Conservation (phyloP, 2,329 filamentous ascomycete genomes). For the Beauveria rudraprayagi region DNA sequence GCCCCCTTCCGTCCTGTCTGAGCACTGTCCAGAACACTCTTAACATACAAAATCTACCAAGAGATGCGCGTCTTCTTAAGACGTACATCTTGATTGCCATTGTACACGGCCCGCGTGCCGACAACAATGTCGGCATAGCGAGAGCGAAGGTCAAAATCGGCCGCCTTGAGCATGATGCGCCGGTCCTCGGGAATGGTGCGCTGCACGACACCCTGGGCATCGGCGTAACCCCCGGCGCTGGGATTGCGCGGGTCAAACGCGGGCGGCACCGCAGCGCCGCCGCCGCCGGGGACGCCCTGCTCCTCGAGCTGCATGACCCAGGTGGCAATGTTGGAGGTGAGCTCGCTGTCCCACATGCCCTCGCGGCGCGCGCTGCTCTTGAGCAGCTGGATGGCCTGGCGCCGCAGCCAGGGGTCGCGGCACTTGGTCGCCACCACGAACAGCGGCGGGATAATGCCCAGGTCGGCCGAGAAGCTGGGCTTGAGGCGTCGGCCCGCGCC, state of each 20-base stretch:
- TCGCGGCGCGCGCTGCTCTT: slow-evolving; percentile 53
- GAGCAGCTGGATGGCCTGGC: slow-evolving; percentile 54
- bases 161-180: slow-evolving; percentile 47
- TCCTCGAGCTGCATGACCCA: slow-evolving; percentile 52
- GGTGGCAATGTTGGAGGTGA: slow-evolving; percentile 45
- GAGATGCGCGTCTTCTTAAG: slow-evolving; percentile 36
- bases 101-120: slow-evolving; percentile 44
- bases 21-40: too few species aligned
- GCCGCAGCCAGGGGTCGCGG: slow-evolving; percentile 46
- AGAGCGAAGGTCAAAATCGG: slow-evolving; percentile 48
- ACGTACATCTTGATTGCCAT: slow-evolving; percentile 38
- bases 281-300: slow-evolving; percentile 7
- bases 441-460: slow-evolving; percentile 57
- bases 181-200: slow-evolving; percentile 40
- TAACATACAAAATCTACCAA: slow-evolving; percentile 31
- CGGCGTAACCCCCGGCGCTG: not conserved
- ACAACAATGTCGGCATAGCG: slow-evolving; percentile 42
- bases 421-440: slow-evolving; percentile 62
- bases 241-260: slow-evolving; percentile 24
- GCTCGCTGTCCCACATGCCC: slow-evolving; percentile 61
- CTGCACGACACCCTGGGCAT: slow-evolving; percentile 1
- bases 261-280: not conserved
- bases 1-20: too few species aligned
- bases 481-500: slow-evolving; percentile 42
- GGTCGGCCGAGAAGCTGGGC: slow-evolving; percentile 54